phyloP scores from a whole-genome alignment of 345 rosid species.

The Rhodamnia rubescens region DNA sequence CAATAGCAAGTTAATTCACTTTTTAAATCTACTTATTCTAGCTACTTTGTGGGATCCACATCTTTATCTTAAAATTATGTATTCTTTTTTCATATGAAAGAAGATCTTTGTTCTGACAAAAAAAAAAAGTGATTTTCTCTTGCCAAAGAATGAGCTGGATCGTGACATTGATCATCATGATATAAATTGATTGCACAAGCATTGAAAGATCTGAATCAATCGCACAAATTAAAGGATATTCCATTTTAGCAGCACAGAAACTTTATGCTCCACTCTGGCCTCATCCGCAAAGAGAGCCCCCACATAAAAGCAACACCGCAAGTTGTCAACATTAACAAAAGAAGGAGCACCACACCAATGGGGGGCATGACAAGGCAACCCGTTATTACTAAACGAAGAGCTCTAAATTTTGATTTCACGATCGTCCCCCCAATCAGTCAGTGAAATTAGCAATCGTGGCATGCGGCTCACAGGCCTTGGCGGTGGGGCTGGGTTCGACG shows the following conservation, averaged over 20 bases:
- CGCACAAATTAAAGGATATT: neutral
- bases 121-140: neutral
- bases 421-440: neutral
- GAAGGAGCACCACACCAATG: neutral
- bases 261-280: neutral
- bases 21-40: no score
- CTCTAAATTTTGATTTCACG: neutral
- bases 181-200: neutral
- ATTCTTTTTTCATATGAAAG: neutral
- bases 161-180: neutral
- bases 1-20: no score
- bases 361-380: neutral
- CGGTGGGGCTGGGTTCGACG: conserved; percentile 7
- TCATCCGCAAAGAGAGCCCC: neutral
- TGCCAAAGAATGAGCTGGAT: neutral
- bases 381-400: neutral
- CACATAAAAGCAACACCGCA: neutral
- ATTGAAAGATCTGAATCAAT: neutral
- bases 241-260: neutral
- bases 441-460: conserved; percentile 7
- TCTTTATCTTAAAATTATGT: no score
- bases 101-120: no score
- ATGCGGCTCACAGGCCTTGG: conserved; percentile 16
- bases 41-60: no score
- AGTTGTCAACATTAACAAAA: neutral